Percentiles rank a stretch among this genome's conserved stretches.
Evolutionary conservation across 805 yeast species (phyloP).

Genomic region (Candida sphagnicola): DNA sequence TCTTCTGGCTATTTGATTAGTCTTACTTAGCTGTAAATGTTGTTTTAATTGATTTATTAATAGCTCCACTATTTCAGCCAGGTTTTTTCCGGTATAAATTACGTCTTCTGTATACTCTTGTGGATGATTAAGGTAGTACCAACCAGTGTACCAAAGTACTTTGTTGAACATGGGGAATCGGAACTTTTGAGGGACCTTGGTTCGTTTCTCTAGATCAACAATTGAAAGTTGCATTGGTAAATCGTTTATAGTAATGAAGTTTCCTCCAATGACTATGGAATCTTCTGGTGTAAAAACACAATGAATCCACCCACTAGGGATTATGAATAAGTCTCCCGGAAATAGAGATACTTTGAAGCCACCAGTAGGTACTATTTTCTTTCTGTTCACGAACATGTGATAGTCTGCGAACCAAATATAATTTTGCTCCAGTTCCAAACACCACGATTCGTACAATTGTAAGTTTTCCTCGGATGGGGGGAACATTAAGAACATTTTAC

Average conservation of each 20-base stretch:
- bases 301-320: conserved; percentile 94
- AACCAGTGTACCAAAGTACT: conserved; percentile 66
- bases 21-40: conserved; percentile 31
- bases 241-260: conserved; percentile 66
- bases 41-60: conserved; percentile 22
- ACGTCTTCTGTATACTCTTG: conserved; percentile 17
- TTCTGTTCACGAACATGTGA: conserved; percentile 26
- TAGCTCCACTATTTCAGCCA: neutral
- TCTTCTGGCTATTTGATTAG: conserved; percentile 26
- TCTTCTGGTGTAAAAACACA: conserved; percentile 82
- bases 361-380: conserved; percentile 19
- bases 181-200: conserved; percentile 72
- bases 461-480: conserved; percentile 73
- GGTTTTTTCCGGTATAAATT: conserved; percentile 4
- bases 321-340: conserved; percentile 71
- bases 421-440: conserved; percentile 59
- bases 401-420: conserved; percentile 62
- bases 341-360: conserved; percentile 53
- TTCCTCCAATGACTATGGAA: conserved; percentile 83
- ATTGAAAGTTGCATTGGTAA: conserved; percentile 61
- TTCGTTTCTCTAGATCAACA: conserved; percentile 56
- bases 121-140: conserved; percentile 32
- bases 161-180: conserved; percentile 73
- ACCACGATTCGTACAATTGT: conserved; percentile 66
- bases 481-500: conserved; percentile 67